Evolutionary conservation across 257 asterid species (phyloP), one percentile per base, ranked within the genome.

Genomic region (Dorcoceras hygrometricum): DNA sequence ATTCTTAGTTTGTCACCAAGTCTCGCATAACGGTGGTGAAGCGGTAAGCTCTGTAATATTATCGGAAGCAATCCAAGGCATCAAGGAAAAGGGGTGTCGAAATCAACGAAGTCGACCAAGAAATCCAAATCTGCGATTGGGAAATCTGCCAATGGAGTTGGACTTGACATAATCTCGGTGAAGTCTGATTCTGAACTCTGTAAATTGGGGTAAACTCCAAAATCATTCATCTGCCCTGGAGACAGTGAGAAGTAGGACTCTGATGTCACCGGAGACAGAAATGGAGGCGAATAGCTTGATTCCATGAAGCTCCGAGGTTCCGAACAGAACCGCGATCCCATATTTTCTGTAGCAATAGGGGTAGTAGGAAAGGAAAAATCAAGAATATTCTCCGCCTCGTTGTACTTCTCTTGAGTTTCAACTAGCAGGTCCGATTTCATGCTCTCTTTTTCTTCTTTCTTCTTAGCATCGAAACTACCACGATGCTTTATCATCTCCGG

Each of bases 161-260:
- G 80, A 59, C 81, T 84, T 0, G 95, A 80, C 8, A 80, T 76
- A 23, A 80, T 81, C 51, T 90, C 91, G 10, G 76, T 68, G 7
- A 77, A 76, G 55, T 81, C 89, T 6, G 81, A 76, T 9, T 79
- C 83, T 1, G 81, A 79, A 53, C 68, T 57, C 50, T 60, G 81
- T 29, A 80, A 22, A n/a, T 73, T 22, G 46, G 56, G 65, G 54
- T 63, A 77, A 1, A 77, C 34, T 22, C 75, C 86, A 20, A 73
- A 69, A 32, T 75, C 76, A 16, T 71, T 78, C 57, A 75, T 68
- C 48, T 67, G 75, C 77, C 79, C 57, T 16, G 57, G 77, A 1
- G 80, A 79, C 16, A 61, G 39, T 0, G 84, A 79, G 62, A 87
- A 66, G 50, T 79, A 78, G 56, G 83, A 78, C 4, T 79, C 95